A percentile compares a stretch with the other conserved stretches of the same genome.
phyloP scores from a whole-genome alignment of 139 green algal genomes.

The Picochlorum sp. region DNA sequence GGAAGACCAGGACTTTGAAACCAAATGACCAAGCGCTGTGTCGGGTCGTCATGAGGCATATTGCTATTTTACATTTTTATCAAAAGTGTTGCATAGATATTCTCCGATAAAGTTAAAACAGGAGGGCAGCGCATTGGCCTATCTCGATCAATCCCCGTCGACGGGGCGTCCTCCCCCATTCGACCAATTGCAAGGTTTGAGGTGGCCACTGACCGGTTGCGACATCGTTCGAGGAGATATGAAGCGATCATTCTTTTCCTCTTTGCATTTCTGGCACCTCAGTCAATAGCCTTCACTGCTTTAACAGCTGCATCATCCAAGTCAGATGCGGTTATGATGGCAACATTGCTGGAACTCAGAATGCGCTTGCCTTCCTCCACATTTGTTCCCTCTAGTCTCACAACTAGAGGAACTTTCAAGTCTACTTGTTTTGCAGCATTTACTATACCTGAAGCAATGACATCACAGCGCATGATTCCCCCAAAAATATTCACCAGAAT shows the following conservation, averaged over 20 bases:
- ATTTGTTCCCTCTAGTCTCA: conserved; percentile 98
- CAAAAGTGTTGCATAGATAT: too few relatives aligned
- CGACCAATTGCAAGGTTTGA: too few relatives aligned
- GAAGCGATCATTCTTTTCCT: background rate
- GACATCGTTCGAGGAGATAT: background rate
- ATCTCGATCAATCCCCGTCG: too few relatives aligned
- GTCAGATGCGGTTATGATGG: conserved; percentile 86
- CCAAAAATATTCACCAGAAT: conserved; percentile 99
- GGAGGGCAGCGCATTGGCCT: too few relatives aligned
- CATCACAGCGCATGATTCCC: conserved; percentile 98
- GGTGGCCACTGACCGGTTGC: too few relatives aligned
- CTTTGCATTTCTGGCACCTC: background rate
- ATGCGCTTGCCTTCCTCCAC: conserved; percentile 90
- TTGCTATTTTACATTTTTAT: too few relatives aligned
- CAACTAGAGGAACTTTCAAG: conserved; percentile 80
- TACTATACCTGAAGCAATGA: conserved; percentile 96
- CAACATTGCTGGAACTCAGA: conserved; percentile 56
- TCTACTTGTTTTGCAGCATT: conserved; percentile 86
- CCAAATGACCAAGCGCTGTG: too few relatives aligned
- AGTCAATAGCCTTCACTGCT: conserved; percentile 55
- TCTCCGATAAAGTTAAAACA: too few relatives aligned
- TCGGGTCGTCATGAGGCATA: too few relatives aligned
- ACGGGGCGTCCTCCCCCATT: too few relatives aligned
- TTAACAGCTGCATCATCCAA: conserved; percentile 95
- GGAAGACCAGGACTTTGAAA: too few relatives aligned